phyloP scores from a whole-genome alignment of 2,329 filamentous ascomycete species.

The Thermochaetoides dissita region DNA sequence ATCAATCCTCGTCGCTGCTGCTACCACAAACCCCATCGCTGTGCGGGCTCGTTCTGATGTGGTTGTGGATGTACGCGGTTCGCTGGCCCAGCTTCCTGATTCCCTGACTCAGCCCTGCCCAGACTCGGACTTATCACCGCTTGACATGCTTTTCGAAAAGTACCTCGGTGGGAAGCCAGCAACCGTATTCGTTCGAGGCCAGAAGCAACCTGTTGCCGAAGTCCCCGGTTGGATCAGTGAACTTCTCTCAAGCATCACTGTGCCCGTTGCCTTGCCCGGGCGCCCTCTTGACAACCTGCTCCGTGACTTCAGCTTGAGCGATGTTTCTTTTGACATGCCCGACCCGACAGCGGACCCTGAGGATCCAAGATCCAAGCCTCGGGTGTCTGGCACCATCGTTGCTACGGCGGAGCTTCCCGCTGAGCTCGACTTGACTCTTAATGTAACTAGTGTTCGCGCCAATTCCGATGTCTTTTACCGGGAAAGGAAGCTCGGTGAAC shows the following conservation, averaged over 20 bases:
- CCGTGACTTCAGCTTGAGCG: conserved; percentile 70
- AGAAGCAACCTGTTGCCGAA: conserved; percentile 46
- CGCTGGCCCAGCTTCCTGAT: conserved; percentile 60
- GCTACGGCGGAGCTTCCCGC: conserved; percentile 67
- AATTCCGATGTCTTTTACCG: conserved; percentile 71
- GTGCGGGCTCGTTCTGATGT: conserved; percentile 57
- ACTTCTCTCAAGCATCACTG: conserved; percentile 64
- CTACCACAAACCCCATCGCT: conserved; percentile 50
- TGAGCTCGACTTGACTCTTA: conserved; percentile 74
- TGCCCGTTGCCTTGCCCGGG: conserved; percentile 75
- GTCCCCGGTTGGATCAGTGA: conserved; percentile 74
- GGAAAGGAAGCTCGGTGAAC: conserved; percentile 60
- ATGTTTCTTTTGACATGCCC: conserved; percentile 78
- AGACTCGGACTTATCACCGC: conserved; percentile 60
- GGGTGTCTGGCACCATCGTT: conserved; percentile 69
- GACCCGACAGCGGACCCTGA: conserved; percentile 64
- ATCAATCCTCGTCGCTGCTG: conserved; percentile 66
- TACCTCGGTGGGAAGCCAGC: conserved; percentile 72
- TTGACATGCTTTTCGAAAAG: conserved; percentile 66
- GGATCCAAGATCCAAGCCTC: conserved; percentile 58
- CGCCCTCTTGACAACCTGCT: conserved; percentile 70
- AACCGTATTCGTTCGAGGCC: conserved; percentile 71
- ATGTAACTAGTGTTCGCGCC: conserved; percentile 63
- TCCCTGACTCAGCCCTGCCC: conserved; percentile 63
- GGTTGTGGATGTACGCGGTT: conserved; percentile 53